These are phyloP conservation scores for Bretziella fagacearum DNA, from an alignment of 2,329 filamentous ascomycete genomes.

Conservation along the genomic window DNA sequence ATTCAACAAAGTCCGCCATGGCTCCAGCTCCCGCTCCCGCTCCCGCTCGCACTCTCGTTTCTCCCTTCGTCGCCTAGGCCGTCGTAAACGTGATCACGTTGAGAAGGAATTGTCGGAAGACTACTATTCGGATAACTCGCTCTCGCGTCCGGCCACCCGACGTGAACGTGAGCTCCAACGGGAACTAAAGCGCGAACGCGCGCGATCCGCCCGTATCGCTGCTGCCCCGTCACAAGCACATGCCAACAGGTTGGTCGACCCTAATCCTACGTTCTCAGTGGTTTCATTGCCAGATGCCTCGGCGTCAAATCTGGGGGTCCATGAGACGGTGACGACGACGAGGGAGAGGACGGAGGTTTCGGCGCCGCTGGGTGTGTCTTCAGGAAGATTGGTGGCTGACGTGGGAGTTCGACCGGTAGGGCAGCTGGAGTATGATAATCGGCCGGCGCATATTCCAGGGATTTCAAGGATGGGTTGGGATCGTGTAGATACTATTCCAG, in stretches of 20 bases:
- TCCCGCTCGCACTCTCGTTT: conserved; percentile 15
- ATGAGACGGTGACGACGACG: conserved; percentile 2
- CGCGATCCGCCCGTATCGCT: not conserved
- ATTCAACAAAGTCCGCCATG: conserved; percentile 34
- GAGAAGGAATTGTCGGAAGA: conserved; percentile 5
- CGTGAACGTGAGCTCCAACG: conserved; percentile 15
- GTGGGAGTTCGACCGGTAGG: not conserved
- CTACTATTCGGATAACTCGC: conserved; percentile 18
- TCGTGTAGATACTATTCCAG: not conserved
- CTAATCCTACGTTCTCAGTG: conserved; percentile 11
- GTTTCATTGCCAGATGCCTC: conserved; percentile 3
- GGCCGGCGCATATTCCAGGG: not conserved
- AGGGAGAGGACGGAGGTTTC: conserved; percentile 15
- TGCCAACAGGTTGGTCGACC: conserved; percentile 7
- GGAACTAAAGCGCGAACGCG: conserved; percentile 17
- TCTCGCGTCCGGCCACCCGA: not conserved
- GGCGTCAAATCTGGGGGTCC: not conserved
- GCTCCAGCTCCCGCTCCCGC: conserved; percentile 28
- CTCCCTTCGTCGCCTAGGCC: conserved; percentile 6
- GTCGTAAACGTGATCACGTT: conserved; percentile 17
- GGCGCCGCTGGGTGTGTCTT: not conserved
- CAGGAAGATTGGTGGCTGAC: not conserved
- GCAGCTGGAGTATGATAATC: conserved; percentile 1
- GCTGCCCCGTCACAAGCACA: not conserved
- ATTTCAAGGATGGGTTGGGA: not conserved